Base-by-base conservation (phyloP, 768 basidiomycete species). In the Kwoniella shandongensis region DNA sequence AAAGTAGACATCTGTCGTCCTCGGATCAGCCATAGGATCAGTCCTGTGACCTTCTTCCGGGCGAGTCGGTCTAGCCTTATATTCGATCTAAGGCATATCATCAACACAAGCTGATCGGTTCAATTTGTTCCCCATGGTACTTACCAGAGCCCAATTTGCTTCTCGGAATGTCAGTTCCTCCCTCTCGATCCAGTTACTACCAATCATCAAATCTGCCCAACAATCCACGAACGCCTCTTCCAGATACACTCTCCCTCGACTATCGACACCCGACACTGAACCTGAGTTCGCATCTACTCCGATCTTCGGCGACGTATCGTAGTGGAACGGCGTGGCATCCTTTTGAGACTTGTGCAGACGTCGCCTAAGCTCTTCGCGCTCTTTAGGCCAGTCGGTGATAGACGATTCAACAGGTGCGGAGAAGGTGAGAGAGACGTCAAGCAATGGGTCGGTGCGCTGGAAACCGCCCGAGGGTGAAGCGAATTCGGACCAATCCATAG, bases 401-500 rank as follows among this genome's bases (percentile, higher is more conserved):
- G 79, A 79, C 73, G 86, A 79, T 1, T 79, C 67, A 0, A 87
- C 70, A 0, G 83, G 82, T 0, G 80, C 72, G 25, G 82, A 81
- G 65, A 99, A 94, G 67, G 89, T 86, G 12, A 99, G 83, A 1
- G 91, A 90, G 0, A 87, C 83, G 41, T 82, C 84, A 11, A 96
- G 81, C 0, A 88, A 86, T 1, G 80, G 84, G 57, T 93, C 89
- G 10, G 80, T 81, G 20, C 91, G 86, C 8, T 86, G 79, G 79
- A 97, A 97, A 1, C 92, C 92, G 12, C 86, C 78, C 0, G 81
- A 73, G 13, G 64, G 58, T 1, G 71, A 65, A 13, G 90, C 89
- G 71, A 97, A 96, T 74, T 94, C 91, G 47, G 84, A 86, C 92
- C 92, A 97, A 18, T 85, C 84, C 60, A 97, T 81, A 0, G 92